Percentiles rank a stretch among this genome's conserved stretches.
Conservation (phyloP, 805 yeast species). For the Candida chilensis region DNA sequence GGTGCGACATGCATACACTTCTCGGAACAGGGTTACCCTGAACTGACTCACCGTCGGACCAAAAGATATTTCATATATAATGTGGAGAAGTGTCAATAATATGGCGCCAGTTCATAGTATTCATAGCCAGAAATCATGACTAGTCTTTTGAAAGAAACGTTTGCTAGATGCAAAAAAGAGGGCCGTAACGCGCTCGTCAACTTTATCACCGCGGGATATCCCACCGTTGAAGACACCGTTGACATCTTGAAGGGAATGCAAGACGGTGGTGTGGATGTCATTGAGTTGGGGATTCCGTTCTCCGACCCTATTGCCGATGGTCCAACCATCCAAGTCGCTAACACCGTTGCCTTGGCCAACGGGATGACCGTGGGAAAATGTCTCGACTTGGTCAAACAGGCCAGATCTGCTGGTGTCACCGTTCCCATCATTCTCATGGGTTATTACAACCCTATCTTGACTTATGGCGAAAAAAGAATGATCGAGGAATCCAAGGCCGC, state of each 20-base stretch:
- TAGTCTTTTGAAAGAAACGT: constrained; percentile 46
- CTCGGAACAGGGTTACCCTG: constrained; percentile 16
- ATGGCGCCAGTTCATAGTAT: neutral
- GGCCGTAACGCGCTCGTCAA: constrained; percentile 85
- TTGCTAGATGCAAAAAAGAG: constrained; percentile 49
- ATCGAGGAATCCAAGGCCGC: constrained; percentile 72
- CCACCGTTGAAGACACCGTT: constrained; percentile 79
- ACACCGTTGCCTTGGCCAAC: constrained; percentile 72
- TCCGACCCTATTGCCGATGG: constrained; percentile 99
- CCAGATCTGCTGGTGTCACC: constrained; percentile 76
- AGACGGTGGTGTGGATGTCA: constrained; percentile 90
- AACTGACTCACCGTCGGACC: constrained; percentile 13
- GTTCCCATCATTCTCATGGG: constrained; percentile 95
- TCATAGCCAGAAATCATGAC: constrained; percentile 30
- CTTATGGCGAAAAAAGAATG: constrained; percentile 82
- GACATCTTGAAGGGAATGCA: constrained; percentile 84
- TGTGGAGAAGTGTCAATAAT: neutral
- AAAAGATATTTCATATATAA: constrained; percentile 1
- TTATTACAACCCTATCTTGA: constrained; percentile 88
- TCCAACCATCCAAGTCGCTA: constrained; percentile 89
- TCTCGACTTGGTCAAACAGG: constrained; percentile 62
- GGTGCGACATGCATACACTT: no score
- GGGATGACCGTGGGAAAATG: constrained; percentile 68
- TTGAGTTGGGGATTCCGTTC: constrained; percentile 94
- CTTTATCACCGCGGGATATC: constrained; percentile 92